Base-by-base conservation (phyloP, 129 eudicot genomes). In the Helianthus tuberosus region DNA sequence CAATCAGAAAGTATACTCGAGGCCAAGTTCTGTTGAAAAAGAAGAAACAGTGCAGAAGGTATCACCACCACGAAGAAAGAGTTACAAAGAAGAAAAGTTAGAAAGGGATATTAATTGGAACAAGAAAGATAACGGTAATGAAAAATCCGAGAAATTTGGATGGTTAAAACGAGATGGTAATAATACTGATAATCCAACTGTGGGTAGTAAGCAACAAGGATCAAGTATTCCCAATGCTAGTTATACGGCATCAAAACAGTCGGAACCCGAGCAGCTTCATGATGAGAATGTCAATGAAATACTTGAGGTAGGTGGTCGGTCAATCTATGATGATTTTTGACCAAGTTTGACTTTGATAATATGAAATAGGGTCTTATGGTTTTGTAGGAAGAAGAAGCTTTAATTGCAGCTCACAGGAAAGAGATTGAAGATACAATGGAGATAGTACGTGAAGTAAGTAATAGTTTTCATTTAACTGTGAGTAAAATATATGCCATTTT, bases 401-500 rank as follows among this genome's bases (percentile, higher is more conserved):
- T 94, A 61, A 88, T 94, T 63, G 89, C 96, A 12, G 97, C 98
- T 64, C 98, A 94, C 69, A 81, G 98, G 73, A 94, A 90, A 79
- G 97, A 90, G 83, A 91, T 94, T 52, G 98, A 94, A 83, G 98
- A 94, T 82, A 94, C 98, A 10, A 94, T 94, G 98, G 98, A 91
- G 85, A 94, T 90, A 27, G 98, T 94, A 58, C 97, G 98, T 36
- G 98, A 94, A 69, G 98, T 89, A 82, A 87, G 90, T 69, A 47
- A 58, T 6, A 5, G 62, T 36, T 48, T 32, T 32, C 36, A 32
- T 32, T 32, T 32, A 32, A 32, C 36, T 32, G 36, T 3, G 36
- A 32, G 5, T 32, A 32, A 32, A 32, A 32, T 27, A 27, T 27
- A 27, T 32, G 36, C 4, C 36, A 32, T 32, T 32, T 32, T 32